Base-by-base conservation (phyloP, 805 yeast species). In the Saturnispora serradocipensis region DNA sequence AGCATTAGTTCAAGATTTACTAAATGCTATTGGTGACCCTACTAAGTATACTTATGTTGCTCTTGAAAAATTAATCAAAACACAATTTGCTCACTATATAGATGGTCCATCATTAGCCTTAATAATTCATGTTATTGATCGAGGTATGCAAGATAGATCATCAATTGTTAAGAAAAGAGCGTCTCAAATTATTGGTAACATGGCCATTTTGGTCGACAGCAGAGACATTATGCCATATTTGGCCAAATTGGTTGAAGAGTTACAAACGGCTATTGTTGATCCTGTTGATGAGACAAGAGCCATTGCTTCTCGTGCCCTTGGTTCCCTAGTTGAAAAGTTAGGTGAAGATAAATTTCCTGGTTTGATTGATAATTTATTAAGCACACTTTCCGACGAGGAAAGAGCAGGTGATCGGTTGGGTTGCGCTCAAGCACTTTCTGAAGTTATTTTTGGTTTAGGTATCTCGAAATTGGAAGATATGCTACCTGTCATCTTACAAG, bases 201-300 rank as follows among this genome's bases (percentile, higher is more conserved):
- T 93, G 98, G 89, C 98, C 2, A 88, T 93, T 65, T 74, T 93
- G 61, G 97, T 95, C 16, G 98, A 91, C 61, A 75, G 88, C 16
- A 80, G 78, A 58, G 99, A 93, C 66, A 74, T 93, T 54, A 68
- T 80, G 48, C 97, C 97, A 25, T 93, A 93, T 68, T 72, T 93
- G 61, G 77, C 81, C 22, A 79, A 81, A 43, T 74, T 93, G 59
- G 84, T 91, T 43, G 75, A 81, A 10, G 97, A 89, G 59, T 77
- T 93, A 54, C 96, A 93, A 66, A 74, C 78, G 43, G 95, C 98
- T 5, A 91, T 93, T 96, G 97, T 95, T 48, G 99, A 93, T 60
- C 99, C 99, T 1, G 99, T 93, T 49, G 96, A 98, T 32, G 87
- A 82, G 42, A 93, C 99, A 0, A 81, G 98, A 66, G 95, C 98